Percentiles rank a stretch among this genome's conserved stretches.
Evolutionary conservation across 768 basidiomycete species (phyloP).

Genomic region (Phylloporus arenicola): DNA sequence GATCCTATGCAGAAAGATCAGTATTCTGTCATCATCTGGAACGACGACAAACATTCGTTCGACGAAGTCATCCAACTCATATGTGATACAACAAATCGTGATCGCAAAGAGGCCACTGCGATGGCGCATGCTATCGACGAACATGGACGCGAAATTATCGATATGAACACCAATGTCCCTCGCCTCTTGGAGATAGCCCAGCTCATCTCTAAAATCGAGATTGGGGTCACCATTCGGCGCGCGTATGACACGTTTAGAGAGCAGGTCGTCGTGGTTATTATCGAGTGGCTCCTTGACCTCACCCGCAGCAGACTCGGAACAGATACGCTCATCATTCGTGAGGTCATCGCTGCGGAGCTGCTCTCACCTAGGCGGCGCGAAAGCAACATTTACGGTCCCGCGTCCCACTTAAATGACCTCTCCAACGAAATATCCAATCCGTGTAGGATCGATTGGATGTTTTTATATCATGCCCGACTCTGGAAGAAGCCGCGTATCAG

Average conservation of each 20-base stretch:
- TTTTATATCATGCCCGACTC: conserved; percentile 75
- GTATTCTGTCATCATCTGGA: conserved; percentile 85
- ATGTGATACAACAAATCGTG: conserved; percentile 46
- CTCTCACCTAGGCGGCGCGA: conserved; percentile 57
- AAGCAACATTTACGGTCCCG: conserved; percentile 39
- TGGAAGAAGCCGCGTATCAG: conserved; percentile 83
- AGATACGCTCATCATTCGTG: conserved; percentile 63
- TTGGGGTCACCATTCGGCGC: conserved; percentile 84
- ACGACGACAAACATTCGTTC: conserved; percentile 95
- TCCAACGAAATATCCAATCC: conserved; percentile 42
- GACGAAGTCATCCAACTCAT: conserved; percentile 79
- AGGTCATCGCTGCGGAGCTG: conserved; percentile 67
- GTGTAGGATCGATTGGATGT: conserved; percentile 66
- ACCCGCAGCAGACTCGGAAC: conserved; percentile 65
- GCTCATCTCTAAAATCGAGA: conserved; percentile 78
- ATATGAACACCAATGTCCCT: conserved; percentile 52
- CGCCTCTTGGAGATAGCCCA: conserved; percentile 73
- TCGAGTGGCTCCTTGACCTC: conserved; percentile 81
- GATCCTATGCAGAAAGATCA: conserved; percentile 78
- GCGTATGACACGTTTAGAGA: conserved; percentile 88
- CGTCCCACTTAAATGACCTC: conserved; percentile 33
- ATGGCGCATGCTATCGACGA: conserved; percentile 65
- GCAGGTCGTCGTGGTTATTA: conserved; percentile 74
- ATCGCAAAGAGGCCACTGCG: conserved; percentile 52
- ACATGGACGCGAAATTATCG: conserved; percentile 76